These are phyloP conservation scores for Phytophthora parvispora DNA, from an alignment of 352 stramenopile genomes.

Conservation along the genomic window DNA sequence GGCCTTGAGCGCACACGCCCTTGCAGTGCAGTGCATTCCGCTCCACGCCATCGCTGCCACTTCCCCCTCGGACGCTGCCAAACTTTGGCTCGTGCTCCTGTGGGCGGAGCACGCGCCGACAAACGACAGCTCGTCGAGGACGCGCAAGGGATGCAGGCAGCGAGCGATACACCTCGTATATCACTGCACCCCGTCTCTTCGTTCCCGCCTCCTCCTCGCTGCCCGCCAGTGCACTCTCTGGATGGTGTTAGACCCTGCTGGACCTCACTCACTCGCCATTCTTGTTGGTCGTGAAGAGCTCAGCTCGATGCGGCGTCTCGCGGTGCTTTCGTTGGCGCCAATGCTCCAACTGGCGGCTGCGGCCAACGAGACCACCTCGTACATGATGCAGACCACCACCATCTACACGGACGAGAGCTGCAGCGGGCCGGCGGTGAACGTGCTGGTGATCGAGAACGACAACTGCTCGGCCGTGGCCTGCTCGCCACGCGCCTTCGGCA, in stretches of 20 bases:
- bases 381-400: slow-evolving; percentile 32
- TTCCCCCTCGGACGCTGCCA: background rate
- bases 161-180: slow-evolving; percentile 4
- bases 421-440: slow-evolving; percentile 17
- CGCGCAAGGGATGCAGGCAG: background rate
- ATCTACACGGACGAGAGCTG: slow-evolving; percentile 23
- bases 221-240: too few relatives aligned
- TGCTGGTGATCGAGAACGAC: slow-evolving; percentile 21
- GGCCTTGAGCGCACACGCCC: background rate
- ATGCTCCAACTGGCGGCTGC: background rate
- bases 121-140: background rate
- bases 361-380: slow-evolving; percentile 1
- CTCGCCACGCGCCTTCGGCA: slow-evolving; percentile 9
- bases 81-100: background rate
- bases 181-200: slow-evolving; percentile 14
- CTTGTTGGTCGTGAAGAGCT: background rate
- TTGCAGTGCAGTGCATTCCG: background rate
- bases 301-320: background rate
- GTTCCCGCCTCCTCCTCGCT: background rate
- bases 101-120: background rate
- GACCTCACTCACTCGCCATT: slow-evolving; percentile 13
- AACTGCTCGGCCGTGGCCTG: slow-evolving; percentile 20
- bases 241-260: too few relatives aligned
- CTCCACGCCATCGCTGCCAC: background rate
- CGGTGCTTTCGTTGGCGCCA: background rate